Percentiles rank a stretch among this genome's conserved stretches.
These are phyloP conservation scores for Sporothrix curviconia DNA, from an alignment of 2,329 filamentous ascomycete species.

Conservation along the genomic window DNA sequence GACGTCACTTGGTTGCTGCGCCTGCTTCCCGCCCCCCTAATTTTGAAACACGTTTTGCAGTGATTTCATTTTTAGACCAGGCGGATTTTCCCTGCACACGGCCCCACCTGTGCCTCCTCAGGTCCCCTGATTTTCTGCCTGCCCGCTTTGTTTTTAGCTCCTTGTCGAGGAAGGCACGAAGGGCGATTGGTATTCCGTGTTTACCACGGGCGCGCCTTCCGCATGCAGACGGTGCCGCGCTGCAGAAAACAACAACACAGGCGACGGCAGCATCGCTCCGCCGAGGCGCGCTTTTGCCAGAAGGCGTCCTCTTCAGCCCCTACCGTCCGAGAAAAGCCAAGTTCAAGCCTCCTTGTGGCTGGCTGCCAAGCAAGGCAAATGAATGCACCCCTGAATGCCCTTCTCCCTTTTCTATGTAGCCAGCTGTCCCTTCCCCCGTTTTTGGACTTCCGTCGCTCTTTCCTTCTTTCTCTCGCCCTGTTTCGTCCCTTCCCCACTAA, in stretches of 20 bases:
- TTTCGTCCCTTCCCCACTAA: not conserved
- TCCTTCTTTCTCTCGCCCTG: not conserved
- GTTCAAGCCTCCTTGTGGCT: not conserved
- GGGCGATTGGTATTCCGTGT: not conserved
- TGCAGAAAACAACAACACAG: not conserved
- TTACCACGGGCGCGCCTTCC: too few relatives aligned
- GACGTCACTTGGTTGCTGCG: constrained; percentile 10
- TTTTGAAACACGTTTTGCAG: constrained; percentile 10
- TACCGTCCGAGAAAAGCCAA: not conserved
- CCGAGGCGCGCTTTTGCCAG: not conserved
- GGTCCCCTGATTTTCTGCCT: not conserved
- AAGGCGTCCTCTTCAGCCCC: not conserved
- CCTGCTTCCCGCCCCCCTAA: not conserved
- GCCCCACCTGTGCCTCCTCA: constrained; percentile 3
- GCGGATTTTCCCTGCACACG: not conserved
- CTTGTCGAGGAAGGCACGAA: not conserved
- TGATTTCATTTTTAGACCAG: constrained; percentile 7
- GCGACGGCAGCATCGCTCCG: not conserved
- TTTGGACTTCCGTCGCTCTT: not conserved
- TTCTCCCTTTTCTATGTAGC: not conserved
- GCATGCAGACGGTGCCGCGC: not conserved
- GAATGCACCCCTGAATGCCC: not conserved
- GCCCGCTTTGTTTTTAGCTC: not conserved
- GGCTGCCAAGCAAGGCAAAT: not conserved
- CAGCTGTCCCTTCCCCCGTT: not conserved